These are phyloP conservation scores for Insectozyma bohioensis DNA, from an alignment of 1,139 yeast species.

Conservation along the genomic window DNA sequence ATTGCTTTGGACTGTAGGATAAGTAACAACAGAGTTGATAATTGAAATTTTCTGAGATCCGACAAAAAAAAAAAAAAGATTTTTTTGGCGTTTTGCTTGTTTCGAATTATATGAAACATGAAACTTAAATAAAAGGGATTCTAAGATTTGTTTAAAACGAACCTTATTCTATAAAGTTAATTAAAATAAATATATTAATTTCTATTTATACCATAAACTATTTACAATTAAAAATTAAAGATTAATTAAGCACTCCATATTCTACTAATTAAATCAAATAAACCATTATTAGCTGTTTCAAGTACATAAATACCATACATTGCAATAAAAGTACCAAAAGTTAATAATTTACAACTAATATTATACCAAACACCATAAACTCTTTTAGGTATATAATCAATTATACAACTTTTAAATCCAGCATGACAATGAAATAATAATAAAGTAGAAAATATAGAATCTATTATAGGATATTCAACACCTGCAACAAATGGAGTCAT, in stretches of 20 bases:
- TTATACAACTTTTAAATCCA: constrained; percentile 77
- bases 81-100: too few species aligned
- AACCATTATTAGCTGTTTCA: constrained; percentile 54
- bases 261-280: constrained; percentile 44
- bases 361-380: constrained; percentile 69
- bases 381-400: constrained; percentile 74
- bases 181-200: background rate
- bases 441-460: constrained; percentile 55
- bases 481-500: constrained; percentile 64
- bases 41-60: too few species aligned
- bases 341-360: constrained; percentile 59
- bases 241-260: constrained; percentile 38
- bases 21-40: too few species aligned
- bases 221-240: background rate
- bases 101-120: too few species aligned
- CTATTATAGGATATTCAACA: constrained; percentile 47
- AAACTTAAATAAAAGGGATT: too few species aligned
- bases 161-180: background rate
- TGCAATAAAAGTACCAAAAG: constrained; percentile 61
- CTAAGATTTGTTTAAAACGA: too few species aligned
- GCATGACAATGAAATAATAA: constrained; percentile 64
- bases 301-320: constrained; percentile 67
- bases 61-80: too few species aligned
- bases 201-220: too few species aligned
- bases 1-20: too few species aligned